Evolutionary conservation across 805 yeast species (phyloP), one percentile per base, ranked within the genome.

Genomic region (Ogataea wickerhamii): DNA sequence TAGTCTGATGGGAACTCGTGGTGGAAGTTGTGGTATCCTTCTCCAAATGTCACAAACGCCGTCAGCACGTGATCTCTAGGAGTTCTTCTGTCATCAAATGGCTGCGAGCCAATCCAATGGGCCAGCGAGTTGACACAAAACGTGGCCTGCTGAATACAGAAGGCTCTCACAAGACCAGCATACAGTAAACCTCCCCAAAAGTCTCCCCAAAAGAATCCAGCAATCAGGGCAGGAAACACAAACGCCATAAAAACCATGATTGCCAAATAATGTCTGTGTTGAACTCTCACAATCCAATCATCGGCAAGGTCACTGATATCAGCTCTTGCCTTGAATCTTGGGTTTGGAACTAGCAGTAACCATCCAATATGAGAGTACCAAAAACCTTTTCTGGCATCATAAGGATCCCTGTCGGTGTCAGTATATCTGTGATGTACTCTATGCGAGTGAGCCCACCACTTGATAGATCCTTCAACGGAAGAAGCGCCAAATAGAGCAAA

Each of bases 1-100:
- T 84, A 85, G 66, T 85, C 94, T 14, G 86, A 75, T 53, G 94
- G 93, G 74, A 84, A 85, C 69, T 84, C 94, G 61, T 85, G 94
- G 63, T 85, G 94, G 78, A 84, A 85, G 66, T 85, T 85, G 58
- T 85, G 93, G 71, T 84, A 83, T 47, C 94, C 94, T 66, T 85
- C 94, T 63, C 94, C 94, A 55, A 84, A 83, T 0, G 94, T 85
- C 42, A 83, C 87, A 43, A 84, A 66, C 4, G 93, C 93, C 35
- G 93, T 83, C 45, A 85, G 55, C 58, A 78, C 75, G 62, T 83
- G 88, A 64, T 85, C 91, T 66, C 93, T 74, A 51, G 93, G 93
- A 23, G 91, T 82, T 74, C 89, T 79, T 66, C 84, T 76, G 60
- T 85, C 91, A 60, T 84, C 94, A 48, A 84, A 85, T 32, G 94